phyloP scores from a whole-genome alignment of 176 grass and related monocot genomes.

The Oryza officinalis region DNA sequence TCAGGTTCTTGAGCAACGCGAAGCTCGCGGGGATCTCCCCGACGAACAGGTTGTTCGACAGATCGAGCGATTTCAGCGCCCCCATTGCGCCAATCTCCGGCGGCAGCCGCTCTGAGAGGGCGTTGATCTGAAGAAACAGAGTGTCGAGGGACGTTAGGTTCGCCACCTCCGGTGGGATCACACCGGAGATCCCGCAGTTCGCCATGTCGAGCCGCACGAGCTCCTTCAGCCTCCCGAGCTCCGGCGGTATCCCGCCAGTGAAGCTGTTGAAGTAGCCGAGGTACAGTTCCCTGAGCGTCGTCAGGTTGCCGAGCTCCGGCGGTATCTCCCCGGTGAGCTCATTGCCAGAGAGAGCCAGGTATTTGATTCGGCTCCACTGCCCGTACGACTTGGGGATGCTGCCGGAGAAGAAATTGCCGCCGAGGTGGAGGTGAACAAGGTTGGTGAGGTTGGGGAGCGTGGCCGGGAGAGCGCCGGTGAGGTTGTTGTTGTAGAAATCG shows the following conservation, averaged over 20 bases:
- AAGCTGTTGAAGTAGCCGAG: constrained; percentile 90
- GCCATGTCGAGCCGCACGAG: constrained; percentile 85
- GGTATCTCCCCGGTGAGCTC: constrained; percentile 77
- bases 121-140: constrained; percentile 90
- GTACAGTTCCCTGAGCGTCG: constrained; percentile 66
- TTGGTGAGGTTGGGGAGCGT: constrained; percentile 57
- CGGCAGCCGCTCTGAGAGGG: constrained; percentile 52
- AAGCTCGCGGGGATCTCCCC: constrained; percentile 78
- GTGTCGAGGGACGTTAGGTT: constrained; percentile 73
- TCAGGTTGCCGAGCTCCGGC: constrained; percentile 71
- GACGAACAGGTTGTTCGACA: constrained; percentile 82
- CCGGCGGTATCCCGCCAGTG: constrained; percentile 67
- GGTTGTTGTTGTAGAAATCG: constrained; percentile 93
- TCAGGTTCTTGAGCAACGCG: constrained; percentile 61
- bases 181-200: constrained; percentile 75
- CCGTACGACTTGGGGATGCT: constrained; percentile 69
- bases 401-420: constrained; percentile 90
- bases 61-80: constrained; percentile 81
- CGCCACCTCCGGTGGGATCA: constrained; percentile 62
- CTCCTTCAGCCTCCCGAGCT: constrained; percentile 57
- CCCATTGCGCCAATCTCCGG: constrained; percentile 60
- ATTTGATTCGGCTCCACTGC: constrained; percentile 62
- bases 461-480: constrained; percentile 68
- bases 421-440: constrained; percentile 79
- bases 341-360: constrained; percentile 87